Evolutionary conservation across 306 rosid genomes (phyloP).

Genomic region (Glycine latifolia): DNA sequence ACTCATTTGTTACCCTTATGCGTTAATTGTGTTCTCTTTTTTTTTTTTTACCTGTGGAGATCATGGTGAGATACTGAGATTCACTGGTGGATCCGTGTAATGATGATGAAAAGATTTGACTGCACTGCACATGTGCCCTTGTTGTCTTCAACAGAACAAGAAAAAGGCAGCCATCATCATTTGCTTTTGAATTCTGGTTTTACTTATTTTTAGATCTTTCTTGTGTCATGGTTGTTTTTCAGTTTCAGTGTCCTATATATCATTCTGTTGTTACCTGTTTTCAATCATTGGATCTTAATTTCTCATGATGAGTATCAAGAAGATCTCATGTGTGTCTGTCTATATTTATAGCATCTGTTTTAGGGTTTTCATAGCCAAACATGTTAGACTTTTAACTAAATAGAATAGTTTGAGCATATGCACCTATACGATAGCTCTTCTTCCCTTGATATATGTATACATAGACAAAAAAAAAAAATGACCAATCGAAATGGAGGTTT

Average conservation of each 20-base stretch:
- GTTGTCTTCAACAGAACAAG: slow-evolving; percentile 35
- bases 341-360: slow-evolving; percentile 27
- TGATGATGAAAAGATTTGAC: slow-evolving; percentile 56
- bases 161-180: slow-evolving; percentile 50
- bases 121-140: slow-evolving; percentile 14
- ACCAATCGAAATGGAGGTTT: neutral
- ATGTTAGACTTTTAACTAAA: slow-evolving; percentile 12
- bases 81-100: slow-evolving; percentile 44
- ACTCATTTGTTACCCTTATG: neutral
- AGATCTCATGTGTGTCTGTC: slow-evolving; percentile 17
- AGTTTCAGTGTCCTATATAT: slow-evolving; percentile 31
- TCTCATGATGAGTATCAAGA: slow-evolving; percentile 19
- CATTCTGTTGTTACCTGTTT: neutral
- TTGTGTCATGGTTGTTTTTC: neutral
- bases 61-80: neutral
- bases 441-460: neutral
- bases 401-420: slow-evolving; percentile 17
- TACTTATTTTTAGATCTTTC: slow-evolving; percentile 27
- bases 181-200: slow-evolving; percentile 35
- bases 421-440: slow-evolving; percentile 26
- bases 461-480: neutral
- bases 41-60: neutral
- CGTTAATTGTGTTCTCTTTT: neutral
- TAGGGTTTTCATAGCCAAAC: slow-evolving; percentile 49
- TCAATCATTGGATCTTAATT: slow-evolving; percentile 44